A percentile compares a stretch with the other conserved stretches of the same genome.
These are phyloP conservation scores for Ramularia endophylla DNA, from an alignment of 2,329 filamentous ascomycete genomes.

Conservation along the genomic window DNA sequence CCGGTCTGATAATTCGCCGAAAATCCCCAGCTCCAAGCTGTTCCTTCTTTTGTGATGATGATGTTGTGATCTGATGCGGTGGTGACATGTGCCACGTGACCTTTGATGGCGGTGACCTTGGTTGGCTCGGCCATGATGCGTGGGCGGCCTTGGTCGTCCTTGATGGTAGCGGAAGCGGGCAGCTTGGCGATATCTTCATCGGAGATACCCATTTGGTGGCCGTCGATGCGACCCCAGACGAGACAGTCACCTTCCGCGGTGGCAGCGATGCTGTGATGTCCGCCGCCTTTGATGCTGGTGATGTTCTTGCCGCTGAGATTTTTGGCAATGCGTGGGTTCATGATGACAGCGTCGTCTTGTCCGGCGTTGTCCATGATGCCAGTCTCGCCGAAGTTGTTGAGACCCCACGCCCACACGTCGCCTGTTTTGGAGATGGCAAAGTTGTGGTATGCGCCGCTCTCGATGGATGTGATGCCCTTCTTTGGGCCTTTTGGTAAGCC, in stretches of 20 bases:
- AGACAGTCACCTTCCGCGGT: slow-evolving; percentile 47
- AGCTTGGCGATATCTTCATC: slow-evolving; percentile 47
- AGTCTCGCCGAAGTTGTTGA: slow-evolving; percentile 82
- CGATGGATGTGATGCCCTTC: slow-evolving; percentile 54
- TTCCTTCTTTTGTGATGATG: slow-evolving; percentile 61
- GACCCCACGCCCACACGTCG: slow-evolving; percentile 72
- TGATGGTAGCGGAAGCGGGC: slow-evolving; percentile 54
- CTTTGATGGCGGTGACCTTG: slow-evolving; percentile 48
- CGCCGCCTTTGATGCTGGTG: slow-evolving; percentile 61
- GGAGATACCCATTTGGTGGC: slow-evolving; percentile 47
- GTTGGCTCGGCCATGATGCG: slow-evolving; percentile 66
- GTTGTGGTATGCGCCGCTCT: slow-evolving; percentile 72
- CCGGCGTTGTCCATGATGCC: slow-evolving; percentile 59
- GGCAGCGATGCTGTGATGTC: slow-evolving; percentile 64
- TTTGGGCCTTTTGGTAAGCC: slow-evolving; percentile 44
- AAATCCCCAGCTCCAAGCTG: slow-evolving; percentile 75
- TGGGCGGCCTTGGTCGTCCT: slow-evolving; percentile 55
- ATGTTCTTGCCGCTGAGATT: slow-evolving; percentile 61
- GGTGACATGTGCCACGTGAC: slow-evolving; percentile 33
- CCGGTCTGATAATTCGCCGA: slow-evolving; percentile 75
- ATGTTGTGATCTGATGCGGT: slow-evolving; percentile 69
- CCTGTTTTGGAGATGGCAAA: slow-evolving; percentile 67
- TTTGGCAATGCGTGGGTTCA: slow-evolving; percentile 63
- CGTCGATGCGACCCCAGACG: slow-evolving; percentile 56
- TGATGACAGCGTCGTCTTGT: slow-evolving; percentile 64